phyloP scores from a whole-genome alignment of 192 early-diverging fungal genomes.

The Coemansia sp. region DNA sequence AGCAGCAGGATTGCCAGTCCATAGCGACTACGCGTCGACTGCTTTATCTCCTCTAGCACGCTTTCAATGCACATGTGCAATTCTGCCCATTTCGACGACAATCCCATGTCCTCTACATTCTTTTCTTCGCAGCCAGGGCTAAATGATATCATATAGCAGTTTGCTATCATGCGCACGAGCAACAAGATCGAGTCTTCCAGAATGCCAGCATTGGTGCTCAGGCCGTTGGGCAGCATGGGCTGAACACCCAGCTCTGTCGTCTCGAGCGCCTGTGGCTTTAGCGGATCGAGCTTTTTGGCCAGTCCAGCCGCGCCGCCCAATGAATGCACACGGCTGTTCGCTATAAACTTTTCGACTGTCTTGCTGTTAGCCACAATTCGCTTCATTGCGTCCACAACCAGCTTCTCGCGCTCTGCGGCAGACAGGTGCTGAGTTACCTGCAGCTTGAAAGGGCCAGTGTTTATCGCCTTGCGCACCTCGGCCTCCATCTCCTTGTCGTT shows the following conservation, averaged over 20 bases:
- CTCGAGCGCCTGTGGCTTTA: background rate
- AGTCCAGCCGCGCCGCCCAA: background rate
- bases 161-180: constrained; percentile 44
- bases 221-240: constrained; percentile 21
- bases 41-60: constrained; percentile 27
- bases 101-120: background rate
- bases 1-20: constrained; percentile 30
- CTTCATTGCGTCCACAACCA: constrained; percentile 21
- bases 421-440: constrained; percentile 14
- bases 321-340: constrained; percentile 21
- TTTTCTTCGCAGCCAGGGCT: background rate
- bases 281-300: background rate
- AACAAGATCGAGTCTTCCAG: constrained; percentile 46
- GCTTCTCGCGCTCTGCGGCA: constrained; percentile 9
- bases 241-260: constrained; percentile 5
- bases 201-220: constrained; percentile 39
- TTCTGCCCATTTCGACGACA: constrained; percentile 8
- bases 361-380: constrained; percentile 22
- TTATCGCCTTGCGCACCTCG: constrained; percentile 12
- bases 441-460: constrained; percentile 19
- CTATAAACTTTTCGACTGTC: constrained; percentile 24
- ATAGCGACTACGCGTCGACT: constrained; percentile 29
- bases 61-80: constrained; percentile 29
- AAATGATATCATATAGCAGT: constrained; percentile 30
- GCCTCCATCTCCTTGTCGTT: constrained; percentile 27